phyloP scores from a whole-genome alignment of 2,329 filamentous ascomycete genomes.

The Clonostachys sp. region DNA sequence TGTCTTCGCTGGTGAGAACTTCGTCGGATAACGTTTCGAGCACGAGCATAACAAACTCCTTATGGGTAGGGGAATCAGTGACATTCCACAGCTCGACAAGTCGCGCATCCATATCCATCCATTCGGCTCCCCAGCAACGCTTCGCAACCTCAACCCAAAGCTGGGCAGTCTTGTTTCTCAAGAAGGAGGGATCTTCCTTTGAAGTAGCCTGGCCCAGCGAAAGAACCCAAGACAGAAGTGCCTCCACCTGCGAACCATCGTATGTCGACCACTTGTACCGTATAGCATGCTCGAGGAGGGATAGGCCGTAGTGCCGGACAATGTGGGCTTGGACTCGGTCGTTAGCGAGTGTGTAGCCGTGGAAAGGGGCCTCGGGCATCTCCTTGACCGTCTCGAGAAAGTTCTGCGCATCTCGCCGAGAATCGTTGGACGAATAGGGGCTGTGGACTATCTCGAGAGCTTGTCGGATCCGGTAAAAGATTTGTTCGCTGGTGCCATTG shows the following conservation, averaged over 20 bases:
- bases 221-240: conserved; percentile 72
- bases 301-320: conserved; percentile 90
- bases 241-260: conserved; percentile 59
- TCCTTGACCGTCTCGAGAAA: conserved; percentile 86
- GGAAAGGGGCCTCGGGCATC: conserved; percentile 71
- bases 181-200: conserved; percentile 70
- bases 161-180: conserved; percentile 90
- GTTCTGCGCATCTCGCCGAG: conserved; percentile 75
- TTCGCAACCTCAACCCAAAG: conserved; percentile 95
- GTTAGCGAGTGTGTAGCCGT: conserved; percentile 79
- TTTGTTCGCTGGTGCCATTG: conserved; percentile 31
- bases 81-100: conserved; percentile 80
- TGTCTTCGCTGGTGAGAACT: conserved; percentile 86
- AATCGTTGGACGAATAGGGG: conserved; percentile 73
- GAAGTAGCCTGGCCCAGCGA: conserved; percentile 70
- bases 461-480: conserved; percentile 68
- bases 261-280: conserved; percentile 80
- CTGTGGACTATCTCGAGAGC: conserved; percentile 87
- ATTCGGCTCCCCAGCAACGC: conserved; percentile 85
- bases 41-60: conserved; percentile 83
- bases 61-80: conserved; percentile 57
- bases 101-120: conserved; percentile 89
- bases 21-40: conserved; percentile 93
- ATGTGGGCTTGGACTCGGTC: conserved; percentile 72
- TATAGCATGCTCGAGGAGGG: conserved; percentile 84